Conservation (phyloP, 2,329 filamentous ascomycete species). For the Claviceps sp. region DNA sequence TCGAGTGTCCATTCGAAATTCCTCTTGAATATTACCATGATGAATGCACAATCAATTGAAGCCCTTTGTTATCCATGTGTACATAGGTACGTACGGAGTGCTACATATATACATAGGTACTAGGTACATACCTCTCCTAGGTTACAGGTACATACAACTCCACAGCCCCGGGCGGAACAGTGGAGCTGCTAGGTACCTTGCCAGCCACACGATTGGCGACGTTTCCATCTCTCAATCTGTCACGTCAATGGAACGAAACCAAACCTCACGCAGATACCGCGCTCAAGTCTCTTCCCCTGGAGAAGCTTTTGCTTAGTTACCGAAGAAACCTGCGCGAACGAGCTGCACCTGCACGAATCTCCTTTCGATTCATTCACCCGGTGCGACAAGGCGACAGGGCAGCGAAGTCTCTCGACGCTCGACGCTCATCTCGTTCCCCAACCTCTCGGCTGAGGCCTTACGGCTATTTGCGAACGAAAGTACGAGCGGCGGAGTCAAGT, state of each 20-base stretch:
- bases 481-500: neutral
- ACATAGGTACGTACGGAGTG: too few relatives aligned
- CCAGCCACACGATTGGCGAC: constrained; percentile 6
- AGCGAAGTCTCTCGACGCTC: neutral
- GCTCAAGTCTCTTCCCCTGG: neutral
- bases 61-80: too few relatives aligned
- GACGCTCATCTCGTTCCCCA: neutral
- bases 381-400: neutral
- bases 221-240: constrained; percentile 8
- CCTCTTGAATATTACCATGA: too few relatives aligned
- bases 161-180: neutral
- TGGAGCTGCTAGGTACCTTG: constrained; percentile 10
- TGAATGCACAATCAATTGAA: too few relatives aligned
- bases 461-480: neutral
- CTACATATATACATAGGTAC: too few relatives aligned
- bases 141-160: constrained; percentile 3
- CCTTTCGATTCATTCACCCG: neutral
- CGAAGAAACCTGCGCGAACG: neutral
- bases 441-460: neutral
- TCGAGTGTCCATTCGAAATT: too few relatives aligned
- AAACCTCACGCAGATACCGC: neutral
- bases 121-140: too few relatives aligned
- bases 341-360: neutral
- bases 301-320: neutral
- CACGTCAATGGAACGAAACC: constrained; percentile 5